A percentile compares a stretch with the other conserved stretches of the same genome.
These are phyloP conservation scores for Colletotrichum kahawae DNA, from an alignment of 2,329 filamentous ascomycete genomes.

Conservation along the genomic window DNA sequence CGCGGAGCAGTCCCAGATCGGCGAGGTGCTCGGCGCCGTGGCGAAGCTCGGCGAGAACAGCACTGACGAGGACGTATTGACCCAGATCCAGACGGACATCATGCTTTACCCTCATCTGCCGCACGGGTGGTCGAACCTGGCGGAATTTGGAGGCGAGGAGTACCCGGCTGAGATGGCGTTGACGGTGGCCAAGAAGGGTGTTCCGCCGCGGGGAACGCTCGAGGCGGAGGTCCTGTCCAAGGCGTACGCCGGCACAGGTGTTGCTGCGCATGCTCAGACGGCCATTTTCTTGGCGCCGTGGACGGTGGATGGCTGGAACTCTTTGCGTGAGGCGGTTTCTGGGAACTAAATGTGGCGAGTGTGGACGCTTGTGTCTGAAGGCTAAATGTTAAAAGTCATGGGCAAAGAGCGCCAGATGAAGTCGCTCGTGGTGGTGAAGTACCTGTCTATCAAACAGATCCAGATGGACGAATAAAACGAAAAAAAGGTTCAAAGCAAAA, in stretches of 20 bases:
- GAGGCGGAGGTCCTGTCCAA: slow-evolving; percentile 72
- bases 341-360: not conserved
- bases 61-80: slow-evolving; percentile 55
- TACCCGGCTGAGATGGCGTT: slow-evolving; percentile 78
- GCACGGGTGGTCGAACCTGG: slow-evolving; percentile 80
- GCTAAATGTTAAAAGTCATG: not conserved
- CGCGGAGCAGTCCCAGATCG: slow-evolving; percentile 71
- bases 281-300: slow-evolving; percentile 85
- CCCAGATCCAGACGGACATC: slow-evolving; percentile 76
- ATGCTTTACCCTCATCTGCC: slow-evolving; percentile 82
- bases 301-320: slow-evolving; percentile 69
- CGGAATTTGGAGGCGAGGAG: slow-evolving; percentile 60
- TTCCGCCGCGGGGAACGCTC: slow-evolving; percentile 74
- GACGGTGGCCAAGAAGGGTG: slow-evolving; percentile 74
- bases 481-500: not conserved
- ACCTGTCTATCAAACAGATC: not conserved
- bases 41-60: slow-evolving; percentile 60
- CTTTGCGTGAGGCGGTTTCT: slow-evolving; percentile 48
- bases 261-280: slow-evolving; percentile 74
- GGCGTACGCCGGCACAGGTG: slow-evolving; percentile 77
- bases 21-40: slow-evolving; percentile 77
- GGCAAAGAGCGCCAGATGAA: not conserved
- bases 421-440: not conserved
- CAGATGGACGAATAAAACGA: not conserved
- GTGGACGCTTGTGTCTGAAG: not conserved